Evolutionary conservation across 1,139 yeast genomes (phyloP), one percentile per base, ranked within the genome.

Genomic region (Kurtzmaniella quercitrusa): DNA sequence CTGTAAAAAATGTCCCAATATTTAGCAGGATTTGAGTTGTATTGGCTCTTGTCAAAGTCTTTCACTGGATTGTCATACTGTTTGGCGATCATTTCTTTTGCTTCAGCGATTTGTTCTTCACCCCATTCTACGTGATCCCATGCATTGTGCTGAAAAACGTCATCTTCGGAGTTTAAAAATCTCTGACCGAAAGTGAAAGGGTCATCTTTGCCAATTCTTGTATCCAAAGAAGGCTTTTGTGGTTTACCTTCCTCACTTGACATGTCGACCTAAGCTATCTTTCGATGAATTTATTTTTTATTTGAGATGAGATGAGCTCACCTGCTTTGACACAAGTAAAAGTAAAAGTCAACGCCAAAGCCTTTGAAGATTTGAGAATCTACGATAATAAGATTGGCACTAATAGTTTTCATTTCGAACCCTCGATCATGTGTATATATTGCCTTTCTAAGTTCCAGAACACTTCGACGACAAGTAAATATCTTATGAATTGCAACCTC

Each of bases 101-200:
- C 96, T 51, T 84, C 81, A 17, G 71, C 61, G 22, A 83, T 66
- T 59, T 94, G 98, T 53, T 88, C 96, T 40, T 85, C 89, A 39
- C 95, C 98, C 96, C 97, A 91, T 57, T 89, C 96, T 17, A 89
- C 97, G 59, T 94, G 96, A 60, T 93, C 99, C 84, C 99, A 93
- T 0, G 99, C 98, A 61, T 93, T 93, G 59, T 87, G 95, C 49
- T 78, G 78, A 81, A 95, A 93, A 1, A 94, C 96, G 36, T 88
- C 91, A 3, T 84, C 82, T 30, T 82, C 85, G 39, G 82, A 78
- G 5, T 76, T 76, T 46, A 93, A 70, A 50, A 67, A 79, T 44
- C 99, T 71, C 59, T 88, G 95, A 5, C 99, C 98, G 62, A 93
- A 93, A 15, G 84, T 83, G 63, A 88, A 93, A 2, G 98, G 98